phyloP scores from a whole-genome alignment of 2,329 filamentous ascomycete species.

The Aphanoascus verrucosus region DNA sequence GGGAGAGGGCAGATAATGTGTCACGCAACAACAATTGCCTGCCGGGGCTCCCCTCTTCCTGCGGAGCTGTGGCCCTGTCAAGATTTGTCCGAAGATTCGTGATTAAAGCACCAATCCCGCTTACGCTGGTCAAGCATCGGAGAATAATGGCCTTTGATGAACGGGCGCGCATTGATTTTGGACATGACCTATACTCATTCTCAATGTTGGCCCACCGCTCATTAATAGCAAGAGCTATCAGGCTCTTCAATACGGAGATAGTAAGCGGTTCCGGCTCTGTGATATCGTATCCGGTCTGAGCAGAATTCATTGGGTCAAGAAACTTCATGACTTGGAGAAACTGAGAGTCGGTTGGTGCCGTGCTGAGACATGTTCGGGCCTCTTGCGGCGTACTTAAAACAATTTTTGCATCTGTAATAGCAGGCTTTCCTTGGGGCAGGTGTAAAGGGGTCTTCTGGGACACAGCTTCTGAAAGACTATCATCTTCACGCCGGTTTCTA shows the following conservation, averaged over 20 bases:
- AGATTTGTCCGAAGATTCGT: constrained; percentile 56
- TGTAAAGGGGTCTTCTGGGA: not conserved
- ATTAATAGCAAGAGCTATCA: constrained; percentile 64
- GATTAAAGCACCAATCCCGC: constrained; percentile 66
- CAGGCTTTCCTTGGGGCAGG: not conserved
- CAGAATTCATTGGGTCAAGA: constrained; percentile 27
- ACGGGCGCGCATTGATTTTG: constrained; percentile 12
- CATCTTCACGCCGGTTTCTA: not conserved
- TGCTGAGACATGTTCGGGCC: constrained; percentile 31
- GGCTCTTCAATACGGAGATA: constrained; percentile 61
- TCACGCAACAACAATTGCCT: constrained; percentile 27
- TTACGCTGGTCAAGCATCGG: constrained; percentile 57
- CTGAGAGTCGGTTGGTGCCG: constrained; percentile 29
- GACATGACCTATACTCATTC: constrained; percentile 29
- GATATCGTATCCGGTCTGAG: constrained; percentile 43
- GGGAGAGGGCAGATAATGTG: constrained; percentile 28
- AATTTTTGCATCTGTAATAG: constrained; percentile 11
- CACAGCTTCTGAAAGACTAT: not conserved
- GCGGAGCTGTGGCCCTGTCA: constrained; percentile 19
- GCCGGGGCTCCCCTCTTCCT: constrained; percentile 27
- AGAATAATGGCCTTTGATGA: constrained; percentile 42
- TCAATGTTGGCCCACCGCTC: constrained; percentile 67
- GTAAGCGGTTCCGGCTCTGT: constrained; percentile 53
- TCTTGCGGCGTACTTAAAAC: constrained; percentile 17
- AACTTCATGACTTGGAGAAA: constrained; percentile 25